phyloP scores from a whole-genome alignment of 1,284 basidiomycete genomes.

The Microbotryum saponariae region DNA sequence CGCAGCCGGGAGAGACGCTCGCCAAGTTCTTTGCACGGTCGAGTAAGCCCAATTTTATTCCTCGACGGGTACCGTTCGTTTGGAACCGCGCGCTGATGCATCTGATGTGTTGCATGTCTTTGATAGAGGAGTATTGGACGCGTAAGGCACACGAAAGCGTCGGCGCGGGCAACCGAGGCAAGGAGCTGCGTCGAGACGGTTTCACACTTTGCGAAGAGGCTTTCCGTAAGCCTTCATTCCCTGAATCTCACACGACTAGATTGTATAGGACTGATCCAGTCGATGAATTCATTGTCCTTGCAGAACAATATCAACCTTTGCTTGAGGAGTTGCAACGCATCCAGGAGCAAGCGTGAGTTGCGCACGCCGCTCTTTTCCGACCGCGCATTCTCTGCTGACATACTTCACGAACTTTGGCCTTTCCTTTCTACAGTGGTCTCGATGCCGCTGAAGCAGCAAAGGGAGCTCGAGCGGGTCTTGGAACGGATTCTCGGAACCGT shows the following conservation, averaged over 20 bases:
- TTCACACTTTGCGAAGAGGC: constrained; percentile 63
- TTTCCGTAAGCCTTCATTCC: constrained; percentile 49
- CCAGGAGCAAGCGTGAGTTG: constrained; percentile 56
- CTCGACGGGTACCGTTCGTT: background rate
- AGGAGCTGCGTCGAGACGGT: constrained; percentile 67
- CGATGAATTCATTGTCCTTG: background rate
- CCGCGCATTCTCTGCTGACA: no score
- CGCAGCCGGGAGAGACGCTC: constrained; percentile 78
- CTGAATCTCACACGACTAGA: background rate
- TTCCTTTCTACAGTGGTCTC: constrained; percentile 47
- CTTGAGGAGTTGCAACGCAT: constrained; percentile 76
- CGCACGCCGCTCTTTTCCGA: no score
- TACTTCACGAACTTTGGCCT: no score
- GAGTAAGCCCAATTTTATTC: constrained; percentile 44
- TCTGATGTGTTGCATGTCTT: background rate
- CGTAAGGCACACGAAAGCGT: constrained; percentile 54
- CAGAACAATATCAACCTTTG: constrained; percentile 66
- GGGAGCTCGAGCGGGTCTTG: constrained; percentile 40
- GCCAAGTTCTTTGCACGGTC: constrained; percentile 77
- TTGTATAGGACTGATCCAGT: constrained; percentile 20
- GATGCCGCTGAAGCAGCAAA: constrained; percentile 70
- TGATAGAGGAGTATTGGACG: constrained; percentile 68
- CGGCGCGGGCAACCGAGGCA: constrained; percentile 62
- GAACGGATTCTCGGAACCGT: constrained; percentile 25
- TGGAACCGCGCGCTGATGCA: background rate